phyloP scores from a whole-genome alignment of 192 early-diverging fungal species.

The Helicostylum pulchrum region DNA sequence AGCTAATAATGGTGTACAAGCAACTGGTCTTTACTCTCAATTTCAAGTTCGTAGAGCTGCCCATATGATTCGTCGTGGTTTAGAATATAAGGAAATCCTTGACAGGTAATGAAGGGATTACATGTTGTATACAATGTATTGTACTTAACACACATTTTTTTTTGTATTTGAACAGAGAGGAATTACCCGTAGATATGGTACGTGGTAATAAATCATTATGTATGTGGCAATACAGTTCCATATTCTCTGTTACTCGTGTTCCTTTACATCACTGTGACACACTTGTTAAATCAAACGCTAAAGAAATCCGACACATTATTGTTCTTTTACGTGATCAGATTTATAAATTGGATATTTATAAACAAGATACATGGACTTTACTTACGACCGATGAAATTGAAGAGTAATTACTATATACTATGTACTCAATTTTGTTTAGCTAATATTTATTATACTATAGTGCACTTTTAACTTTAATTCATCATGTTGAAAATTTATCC shows the following conservation, averaged over 20 bases:
- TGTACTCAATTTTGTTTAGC: too few species aligned
- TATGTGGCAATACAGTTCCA: constrained; percentile 82
- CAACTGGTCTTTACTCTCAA: constrained; percentile 55
- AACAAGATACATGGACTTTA: constrained; percentile 51
- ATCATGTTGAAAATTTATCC: constrained; percentile 39
- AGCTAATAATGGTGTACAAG: constrained; percentile 23
- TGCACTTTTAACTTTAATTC: constrained; percentile 57
- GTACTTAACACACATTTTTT: too few species aligned
- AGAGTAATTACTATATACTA: constrained; percentile 37
- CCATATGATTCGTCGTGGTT: constrained; percentile 55
- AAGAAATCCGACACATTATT: constrained; percentile 55
- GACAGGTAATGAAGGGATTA: constrained; percentile 45
- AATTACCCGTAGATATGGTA: constrained; percentile 59
- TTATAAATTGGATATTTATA: constrained; percentile 67
- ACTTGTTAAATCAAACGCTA: constrained; percentile 49
- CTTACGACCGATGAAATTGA: constrained; percentile 68
- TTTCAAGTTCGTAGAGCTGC: constrained; percentile 84
- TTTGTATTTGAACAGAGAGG: constrained; percentile 24
- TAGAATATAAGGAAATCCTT: constrained; percentile 76
- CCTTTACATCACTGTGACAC: constrained; percentile 75
- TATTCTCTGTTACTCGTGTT: constrained; percentile 81
- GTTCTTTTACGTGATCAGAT: constrained; percentile 76
- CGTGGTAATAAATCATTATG: constrained; percentile 67
- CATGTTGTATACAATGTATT: too few species aligned
- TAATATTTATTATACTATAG: constrained; percentile 19